Conservation (phyloP, 1,284 basidiomycete species). For the Cystobasidium sp. region DNA sequence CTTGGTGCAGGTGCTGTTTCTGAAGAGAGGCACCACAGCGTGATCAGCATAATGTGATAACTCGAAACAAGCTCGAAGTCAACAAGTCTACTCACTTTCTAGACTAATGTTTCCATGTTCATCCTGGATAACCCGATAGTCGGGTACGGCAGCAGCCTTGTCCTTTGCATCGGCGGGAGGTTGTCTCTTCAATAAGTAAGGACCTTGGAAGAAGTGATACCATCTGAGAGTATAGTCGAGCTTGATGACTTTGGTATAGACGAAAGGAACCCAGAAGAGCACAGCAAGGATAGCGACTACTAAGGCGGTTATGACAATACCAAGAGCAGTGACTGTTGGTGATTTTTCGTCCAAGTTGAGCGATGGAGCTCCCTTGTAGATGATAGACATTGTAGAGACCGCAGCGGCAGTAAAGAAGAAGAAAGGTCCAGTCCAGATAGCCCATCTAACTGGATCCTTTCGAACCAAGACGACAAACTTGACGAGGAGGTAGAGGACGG, state of each 20-base stretch:
- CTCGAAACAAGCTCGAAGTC: not conserved
- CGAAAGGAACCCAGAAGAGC: constrained; percentile 62
- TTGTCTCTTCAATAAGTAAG: constrained; percentile 59
- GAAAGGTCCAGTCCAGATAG: constrained; percentile 56
- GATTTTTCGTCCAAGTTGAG: constrained; percentile 60
- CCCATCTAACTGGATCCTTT: constrained; percentile 56
- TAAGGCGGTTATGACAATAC: constrained; percentile 59
- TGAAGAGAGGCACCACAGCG: not conserved
- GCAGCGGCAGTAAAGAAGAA: constrained; percentile 58
- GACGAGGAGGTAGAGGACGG: constrained; percentile 59
- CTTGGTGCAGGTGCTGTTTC: not conserved
- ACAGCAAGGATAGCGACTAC: constrained; percentile 58
- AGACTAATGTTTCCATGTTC: constrained; percentile 8
- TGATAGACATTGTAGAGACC: constrained; percentile 51
- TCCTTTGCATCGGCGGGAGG: constrained; percentile 55
- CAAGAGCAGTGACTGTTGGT: constrained; percentile 56
- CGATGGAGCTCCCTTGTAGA: constrained; percentile 60
- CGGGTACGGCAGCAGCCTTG: constrained; percentile 54
- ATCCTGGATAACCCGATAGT: constrained; percentile 56
- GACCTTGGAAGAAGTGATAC: constrained; percentile 60
- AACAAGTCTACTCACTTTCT: not conserved
- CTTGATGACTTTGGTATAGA: constrained; percentile 60
- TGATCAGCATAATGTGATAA: too few relatives aligned
- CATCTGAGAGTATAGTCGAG: constrained; percentile 59
- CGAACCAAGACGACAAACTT: constrained; percentile 58